Evolutionary conservation across 306 rosid species (phyloP), one percentile per base, ranked within the genome.

Genomic region (Castanea sativa): DNA sequence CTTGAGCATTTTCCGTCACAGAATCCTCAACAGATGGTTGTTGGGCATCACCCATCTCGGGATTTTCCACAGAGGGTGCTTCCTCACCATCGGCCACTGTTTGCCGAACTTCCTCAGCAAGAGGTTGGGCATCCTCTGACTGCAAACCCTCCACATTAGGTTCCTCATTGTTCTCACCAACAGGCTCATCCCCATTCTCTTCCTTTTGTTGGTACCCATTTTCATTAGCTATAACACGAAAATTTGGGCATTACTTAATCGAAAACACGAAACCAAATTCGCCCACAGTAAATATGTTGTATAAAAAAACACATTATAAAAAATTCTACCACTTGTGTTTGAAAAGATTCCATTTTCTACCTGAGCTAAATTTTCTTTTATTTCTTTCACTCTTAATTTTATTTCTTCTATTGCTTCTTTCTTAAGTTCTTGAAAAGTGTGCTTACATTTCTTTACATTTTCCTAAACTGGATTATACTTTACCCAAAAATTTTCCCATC

Each of bases 161-260:
- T 78, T 76, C 51, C 32, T 70, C 86, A 23, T 13, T 84, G 19
- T 80, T 76, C 73, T 87, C 91, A 38, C 81, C 69, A 2, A 27
- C 51, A 0, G 83, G 52, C 5, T 80, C 93, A 18, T 43, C 82
- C 25, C 6, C 73, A 59, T 85, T 74, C 65, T 81, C 86, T 43
- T 89, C 86, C 78, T 78, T 83, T 29, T 88, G 85, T 83, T 87
- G 86, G 78, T 91, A 84, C 12, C 97, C 98, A 70, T 92, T 94
- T 70, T 86, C 85, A 85, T 79, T 80, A 61, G 87, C 98, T 94
- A 86, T 64, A 18, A 74, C 71, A 83, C 43, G 67, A 71, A 76
- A 84, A 74, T 38, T 38, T 38, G 45, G 11, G 45, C 45, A 38
- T 7, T 38, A 38, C 45, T 57, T 16, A 58, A 2, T 72, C 16